A percentile compares a stretch with the other conserved stretches of the same genome.
Evolutionary conservation across 306 rosid species (phyloP).

Genomic region (Lablab purpureus): DNA sequence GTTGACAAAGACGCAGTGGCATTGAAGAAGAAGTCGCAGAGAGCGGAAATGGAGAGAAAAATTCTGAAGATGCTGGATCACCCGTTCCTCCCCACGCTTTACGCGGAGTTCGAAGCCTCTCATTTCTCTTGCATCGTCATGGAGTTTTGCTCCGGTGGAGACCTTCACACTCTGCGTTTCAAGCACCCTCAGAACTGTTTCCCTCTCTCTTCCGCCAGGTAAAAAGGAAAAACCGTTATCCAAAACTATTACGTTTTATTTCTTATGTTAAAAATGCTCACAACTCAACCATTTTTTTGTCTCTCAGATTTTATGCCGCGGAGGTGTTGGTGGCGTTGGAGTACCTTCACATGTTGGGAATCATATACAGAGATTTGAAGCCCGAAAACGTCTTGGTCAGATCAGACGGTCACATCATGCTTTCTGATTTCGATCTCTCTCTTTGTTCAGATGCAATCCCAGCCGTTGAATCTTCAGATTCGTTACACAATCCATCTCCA

Average conservation of each 20-base stretch:
- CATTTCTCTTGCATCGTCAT: conserved; percentile 95
- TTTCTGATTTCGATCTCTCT: conserved; percentile 94
- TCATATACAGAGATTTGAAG: conserved; percentile 92
- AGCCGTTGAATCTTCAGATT: conserved; percentile 81
- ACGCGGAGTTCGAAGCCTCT: conserved; percentile 95
- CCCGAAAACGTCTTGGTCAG: conserved; percentile 95
- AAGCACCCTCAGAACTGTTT: conserved; percentile 76
- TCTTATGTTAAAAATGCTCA: background rate
- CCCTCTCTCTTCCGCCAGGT: conserved; percentile 85
- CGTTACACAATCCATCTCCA: conserved; percentile 45
- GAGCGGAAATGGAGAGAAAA: conserved; percentile 93
- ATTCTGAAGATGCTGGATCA: conserved; percentile 93
- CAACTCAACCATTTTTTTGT: background rate
- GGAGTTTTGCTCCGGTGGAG: conserved; percentile 99
- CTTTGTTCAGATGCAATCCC: conserved; percentile 88
- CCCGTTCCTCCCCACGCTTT: conserved; percentile 89
- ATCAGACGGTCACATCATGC: conserved; percentile 99
- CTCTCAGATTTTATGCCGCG: conserved; percentile 85
- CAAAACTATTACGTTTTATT: conserved; percentile 32
- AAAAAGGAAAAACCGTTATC: background rate
- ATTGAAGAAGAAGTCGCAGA: conserved; percentile 77
- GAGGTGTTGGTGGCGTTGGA: conserved; percentile 92
- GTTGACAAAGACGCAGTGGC: conserved; percentile 87
- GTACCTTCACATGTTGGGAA: conserved; percentile 97
- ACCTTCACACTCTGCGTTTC: conserved; percentile 87